A percentile compares a stretch with the other conserved stretches of the same genome.
Evolutionary conservation across 2,329 filamentous ascomycete species (phyloP).

Genomic region (Aureobasidium pullulans): DNA sequence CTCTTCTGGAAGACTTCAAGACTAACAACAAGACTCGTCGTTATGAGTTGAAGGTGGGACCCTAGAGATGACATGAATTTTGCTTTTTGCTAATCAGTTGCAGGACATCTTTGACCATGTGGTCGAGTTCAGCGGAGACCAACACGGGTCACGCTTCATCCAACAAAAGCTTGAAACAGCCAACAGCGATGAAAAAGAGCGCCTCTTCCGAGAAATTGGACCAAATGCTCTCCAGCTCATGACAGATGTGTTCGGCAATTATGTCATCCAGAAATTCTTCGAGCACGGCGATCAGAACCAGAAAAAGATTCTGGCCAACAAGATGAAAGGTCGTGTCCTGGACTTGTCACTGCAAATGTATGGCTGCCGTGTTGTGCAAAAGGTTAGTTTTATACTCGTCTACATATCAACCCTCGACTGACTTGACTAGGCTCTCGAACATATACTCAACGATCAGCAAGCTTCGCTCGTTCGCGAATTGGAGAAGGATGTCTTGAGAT

Average conservation of each 20-base stretch:
- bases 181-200: conserved; percentile 92
- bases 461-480: conserved; percentile 76
- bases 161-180: conserved; percentile 86
- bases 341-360: conserved; percentile 82
- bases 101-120: conserved; percentile 78
- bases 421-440: conserved; percentile 60
- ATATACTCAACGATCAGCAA: conserved; percentile 89
- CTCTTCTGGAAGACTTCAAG: conserved; percentile 72
- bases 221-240: conserved; percentile 80
- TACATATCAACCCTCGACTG: not conserved
- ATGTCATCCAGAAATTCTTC: conserved; percentile 96
- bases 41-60: conserved; percentile 66
- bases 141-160: conserved; percentile 91
- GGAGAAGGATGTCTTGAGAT: conserved; percentile 64
- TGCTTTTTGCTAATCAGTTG: not conserved
- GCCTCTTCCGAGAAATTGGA: conserved; percentile 79
- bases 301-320: conserved; percentile 75
- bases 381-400: conserved; percentile 44
- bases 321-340: conserved; percentile 80
- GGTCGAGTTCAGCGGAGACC: conserved; percentile 92
- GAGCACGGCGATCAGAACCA: conserved; percentile 91
- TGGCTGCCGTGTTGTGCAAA: conserved; percentile 91
- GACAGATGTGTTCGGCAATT: conserved; percentile 96
- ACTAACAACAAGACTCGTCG: conserved; percentile 63
- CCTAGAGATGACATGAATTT: not conserved